Percentiles rank a stretch among this genome's conserved stretches.
Conservation (phyloP, 352 stramenopile genomes). For the Globisporangium recalcitrans region DNA sequence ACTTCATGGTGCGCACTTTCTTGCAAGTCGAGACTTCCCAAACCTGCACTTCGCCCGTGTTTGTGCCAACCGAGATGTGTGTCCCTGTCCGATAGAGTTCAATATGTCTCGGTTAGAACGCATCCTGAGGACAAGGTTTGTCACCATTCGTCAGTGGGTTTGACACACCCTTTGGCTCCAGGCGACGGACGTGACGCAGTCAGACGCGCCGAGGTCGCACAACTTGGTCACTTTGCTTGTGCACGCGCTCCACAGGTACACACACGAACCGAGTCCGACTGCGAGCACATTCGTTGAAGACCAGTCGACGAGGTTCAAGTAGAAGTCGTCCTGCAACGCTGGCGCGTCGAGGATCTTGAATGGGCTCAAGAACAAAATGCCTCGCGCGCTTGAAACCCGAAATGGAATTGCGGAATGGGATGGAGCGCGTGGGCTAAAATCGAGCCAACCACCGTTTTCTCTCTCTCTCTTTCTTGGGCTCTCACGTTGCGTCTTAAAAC, state of each 20-base stretch:
- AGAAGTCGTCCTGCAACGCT: constrained; percentile 96
- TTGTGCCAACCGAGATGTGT: constrained; percentile 92
- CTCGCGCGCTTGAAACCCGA: neutral
- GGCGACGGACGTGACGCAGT: constrained; percentile 91
- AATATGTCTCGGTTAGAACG: neutral
- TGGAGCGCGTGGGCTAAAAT: constrained; percentile 3
- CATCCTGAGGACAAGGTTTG: neutral
- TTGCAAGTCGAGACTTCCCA: constrained; percentile 91
- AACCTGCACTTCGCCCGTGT: constrained; percentile 92
- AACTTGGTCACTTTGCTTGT: constrained; percentile 93
- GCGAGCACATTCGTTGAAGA: constrained; percentile 93
- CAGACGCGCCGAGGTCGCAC: constrained; percentile 77
- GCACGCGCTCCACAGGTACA: constrained; percentile 95
- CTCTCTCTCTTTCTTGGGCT: neutral
- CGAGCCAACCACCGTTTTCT: constrained; percentile 2
- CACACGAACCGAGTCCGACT: constrained; percentile 89
- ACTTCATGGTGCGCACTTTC: constrained; percentile 87
- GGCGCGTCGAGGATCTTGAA: constrained; percentile 98
- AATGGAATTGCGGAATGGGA: constrained; percentile 1
- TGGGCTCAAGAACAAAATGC: constrained; percentile 24
- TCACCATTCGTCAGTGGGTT: neutral
- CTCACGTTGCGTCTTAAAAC: neutral
- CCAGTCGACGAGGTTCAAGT: constrained; percentile 98
- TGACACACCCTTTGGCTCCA: constrained; percentile 87
- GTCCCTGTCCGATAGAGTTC: constrained; percentile 43